Evolutionary conservation across 768 basidiomycete species (phyloP).

Genomic region (Tulasnella sp.): DNA sequence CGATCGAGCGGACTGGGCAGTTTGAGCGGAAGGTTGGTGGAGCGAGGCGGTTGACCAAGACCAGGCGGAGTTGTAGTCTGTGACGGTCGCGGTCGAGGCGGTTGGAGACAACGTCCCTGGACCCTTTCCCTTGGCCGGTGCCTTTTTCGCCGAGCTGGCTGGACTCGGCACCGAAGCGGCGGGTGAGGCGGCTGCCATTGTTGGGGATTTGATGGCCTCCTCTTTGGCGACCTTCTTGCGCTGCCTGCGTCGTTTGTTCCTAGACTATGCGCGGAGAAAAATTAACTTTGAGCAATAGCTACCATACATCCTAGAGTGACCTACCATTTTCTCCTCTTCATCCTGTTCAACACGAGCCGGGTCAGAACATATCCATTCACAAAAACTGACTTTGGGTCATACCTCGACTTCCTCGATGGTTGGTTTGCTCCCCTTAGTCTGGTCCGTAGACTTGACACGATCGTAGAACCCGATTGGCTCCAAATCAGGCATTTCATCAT

Average conservation of each 20-base stretch:
- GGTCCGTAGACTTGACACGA: background rate
- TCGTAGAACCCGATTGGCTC: conserved; percentile 22
- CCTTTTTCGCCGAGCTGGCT: conserved; percentile 34
- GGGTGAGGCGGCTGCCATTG: conserved; percentile 34
- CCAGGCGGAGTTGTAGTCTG: background rate
- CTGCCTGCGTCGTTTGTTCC: conserved; percentile 77
- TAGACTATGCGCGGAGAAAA: conserved; percentile 39
- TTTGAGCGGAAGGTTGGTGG: conserved; percentile 49
- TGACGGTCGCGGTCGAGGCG: background rate
- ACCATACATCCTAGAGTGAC: background rate
- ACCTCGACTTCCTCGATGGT: conserved; percentile 32
- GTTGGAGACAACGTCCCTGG: conserved; percentile 23
- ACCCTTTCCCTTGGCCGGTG: conserved; percentile 25
- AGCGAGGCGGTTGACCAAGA: conserved; percentile 41
- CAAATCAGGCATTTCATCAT: conserved; percentile 24
- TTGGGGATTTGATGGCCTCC: conserved; percentile 40
- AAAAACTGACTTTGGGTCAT: background rate
- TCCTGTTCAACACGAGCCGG: conserved; percentile 53
- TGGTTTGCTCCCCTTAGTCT: conserved; percentile 2
- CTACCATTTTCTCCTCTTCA: conserved; percentile 64
- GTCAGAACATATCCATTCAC: background rate
- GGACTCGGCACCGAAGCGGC: conserved; percentile 38
- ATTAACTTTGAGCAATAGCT: background rate
- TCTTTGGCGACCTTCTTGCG: conserved; percentile 69
- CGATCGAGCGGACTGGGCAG: conserved; percentile 70